These are phyloP conservation scores for Linderniella brevidens DNA, from an alignment of 257 asterid genomes.

Conservation along the genomic window DNA sequence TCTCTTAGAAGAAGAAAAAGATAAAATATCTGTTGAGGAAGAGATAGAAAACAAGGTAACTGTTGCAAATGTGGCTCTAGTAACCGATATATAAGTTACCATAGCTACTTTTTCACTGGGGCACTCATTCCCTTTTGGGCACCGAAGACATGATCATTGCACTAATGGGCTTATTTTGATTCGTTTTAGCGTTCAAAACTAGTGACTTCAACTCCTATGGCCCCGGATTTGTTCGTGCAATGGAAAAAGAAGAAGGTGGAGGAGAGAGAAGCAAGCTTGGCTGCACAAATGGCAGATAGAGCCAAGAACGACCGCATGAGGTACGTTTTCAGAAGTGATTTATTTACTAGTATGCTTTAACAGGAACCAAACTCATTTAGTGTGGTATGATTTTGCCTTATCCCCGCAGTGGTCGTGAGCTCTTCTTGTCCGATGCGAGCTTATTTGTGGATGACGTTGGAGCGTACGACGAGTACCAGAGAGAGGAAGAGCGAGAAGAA, in stretches of 20 bases:
- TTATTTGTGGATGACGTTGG: conserved; percentile 73
- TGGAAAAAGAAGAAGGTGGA: conserved; percentile 81
- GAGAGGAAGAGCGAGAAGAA: conserved; percentile 34
- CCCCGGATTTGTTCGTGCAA: conserved; percentile 65
- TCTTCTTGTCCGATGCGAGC: conserved; percentile 65
- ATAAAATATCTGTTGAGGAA: conserved; percentile 71
- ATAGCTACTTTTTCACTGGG: no score
- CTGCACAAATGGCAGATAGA: conserved; percentile 79
- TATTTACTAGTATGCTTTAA: conserved; percentile 1
- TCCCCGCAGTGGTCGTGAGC: conserved; percentile 73
- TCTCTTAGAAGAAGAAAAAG: conserved; percentile 70
- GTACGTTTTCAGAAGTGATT: conserved; percentile 17
- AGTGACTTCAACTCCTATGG: conserved; percentile 66
- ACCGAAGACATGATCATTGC: conserved; percentile 1
- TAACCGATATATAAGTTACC: background rate
- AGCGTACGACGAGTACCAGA: conserved; percentile 57
- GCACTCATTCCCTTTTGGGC: background rate
- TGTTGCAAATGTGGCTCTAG: conserved; percentile 1
- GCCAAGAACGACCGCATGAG: conserved; percentile 99
- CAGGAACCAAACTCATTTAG: conserved; percentile 1
- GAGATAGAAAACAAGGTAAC: conserved; percentile 95
- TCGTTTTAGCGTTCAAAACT: conserved; percentile 63
- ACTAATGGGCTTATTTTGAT: conserved; percentile 11
- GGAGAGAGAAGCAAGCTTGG: conserved; percentile 72
- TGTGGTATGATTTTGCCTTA: conserved; percentile 9